Evolutionary conservation across 2,329 filamentous ascomycete genomes (phyloP).

Genomic region (Talaromyces marneffei): DNA sequence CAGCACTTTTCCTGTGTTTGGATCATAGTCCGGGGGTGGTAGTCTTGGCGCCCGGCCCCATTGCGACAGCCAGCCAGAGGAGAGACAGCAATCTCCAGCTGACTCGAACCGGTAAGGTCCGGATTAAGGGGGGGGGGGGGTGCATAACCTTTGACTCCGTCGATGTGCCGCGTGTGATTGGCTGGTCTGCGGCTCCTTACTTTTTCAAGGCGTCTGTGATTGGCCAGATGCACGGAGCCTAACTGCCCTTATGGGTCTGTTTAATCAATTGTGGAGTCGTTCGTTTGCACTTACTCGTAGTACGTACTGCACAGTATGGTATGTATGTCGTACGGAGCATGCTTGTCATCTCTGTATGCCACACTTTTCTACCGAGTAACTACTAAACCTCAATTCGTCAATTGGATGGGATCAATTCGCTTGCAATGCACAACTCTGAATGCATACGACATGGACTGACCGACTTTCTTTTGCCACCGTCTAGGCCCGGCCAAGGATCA

Average conservation of each 20-base stretch:
- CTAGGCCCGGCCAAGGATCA: neutral
- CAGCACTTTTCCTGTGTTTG: neutral
- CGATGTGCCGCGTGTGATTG: no score
- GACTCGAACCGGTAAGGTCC: neutral
- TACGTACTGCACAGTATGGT: no score
- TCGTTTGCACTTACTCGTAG: neutral
- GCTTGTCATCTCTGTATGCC: no score
- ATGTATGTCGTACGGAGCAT: no score
- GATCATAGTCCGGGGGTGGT: slow-evolving; percentile 7
- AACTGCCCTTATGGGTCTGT: neutral
- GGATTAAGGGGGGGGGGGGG: neutral
- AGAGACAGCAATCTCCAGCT: neutral
- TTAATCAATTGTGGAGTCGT: neutral
- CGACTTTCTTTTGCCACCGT: neutral
- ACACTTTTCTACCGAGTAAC: neutral
- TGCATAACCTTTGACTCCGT: neutral
- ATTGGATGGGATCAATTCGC: neutral
- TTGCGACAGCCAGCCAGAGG: neutral
- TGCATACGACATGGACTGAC: neutral
- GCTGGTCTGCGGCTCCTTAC: neutral
- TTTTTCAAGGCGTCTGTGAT: neutral
- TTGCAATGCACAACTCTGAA: neutral
- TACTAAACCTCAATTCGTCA: neutral
- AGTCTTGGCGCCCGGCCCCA: neutral
- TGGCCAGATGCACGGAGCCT: neutral